phyloP scores from a whole-genome alignment of 139 green algal species.

The Chlorella sp. region DNA sequence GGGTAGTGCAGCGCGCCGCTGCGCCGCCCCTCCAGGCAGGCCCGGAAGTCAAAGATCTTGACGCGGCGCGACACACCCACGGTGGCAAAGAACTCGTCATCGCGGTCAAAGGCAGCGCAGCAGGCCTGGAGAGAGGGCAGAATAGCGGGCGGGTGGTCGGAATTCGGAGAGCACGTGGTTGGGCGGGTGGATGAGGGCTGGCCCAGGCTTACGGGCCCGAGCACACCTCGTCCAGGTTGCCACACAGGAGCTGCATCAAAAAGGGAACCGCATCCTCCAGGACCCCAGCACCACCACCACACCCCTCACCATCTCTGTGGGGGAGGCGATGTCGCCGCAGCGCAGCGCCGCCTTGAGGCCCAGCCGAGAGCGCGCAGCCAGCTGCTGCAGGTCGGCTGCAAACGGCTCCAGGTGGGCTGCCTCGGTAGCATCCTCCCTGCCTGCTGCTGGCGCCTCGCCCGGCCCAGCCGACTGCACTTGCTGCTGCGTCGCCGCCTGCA shows the following conservation, averaged over 20 bases:
- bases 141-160: too few relatives aligned
- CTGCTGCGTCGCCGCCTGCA: too few relatives aligned
- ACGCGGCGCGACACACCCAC: slow-evolving; percentile 82
- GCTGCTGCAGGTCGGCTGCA: slow-evolving; percentile 55
- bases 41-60: slow-evolving; percentile 68
- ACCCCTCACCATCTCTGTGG: slow-evolving; percentile 54
- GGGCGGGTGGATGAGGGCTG: too few relatives aligned
- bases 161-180: too few relatives aligned
- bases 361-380: slow-evolving; percentile 53
- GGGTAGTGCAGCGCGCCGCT: slow-evolving; percentile 67
- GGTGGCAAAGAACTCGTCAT: slow-evolving; percentile 92
- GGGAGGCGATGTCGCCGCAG: slow-evolving; percentile 81
- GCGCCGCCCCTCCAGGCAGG: slow-evolving; percentile 51
- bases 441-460: too few relatives aligned
- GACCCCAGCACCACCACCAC: background rate
- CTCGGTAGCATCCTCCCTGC: too few relatives aligned
- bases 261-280: too few relatives aligned
- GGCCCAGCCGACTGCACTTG: too few relatives aligned
- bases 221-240: too few relatives aligned
- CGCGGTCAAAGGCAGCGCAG: slow-evolving; percentile 80
- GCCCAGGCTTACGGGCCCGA: too few relatives aligned
- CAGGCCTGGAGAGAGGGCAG: slow-evolving; percentile 37
- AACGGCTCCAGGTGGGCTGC: slow-evolving; percentile 53
- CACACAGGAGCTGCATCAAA: too few relatives aligned
- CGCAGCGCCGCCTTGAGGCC: slow-evolving; percentile 62